Evolutionary conservation across 2,329 filamentous ascomycete species (phyloP).

Genomic region (Penicillium sumatraense): DNA sequence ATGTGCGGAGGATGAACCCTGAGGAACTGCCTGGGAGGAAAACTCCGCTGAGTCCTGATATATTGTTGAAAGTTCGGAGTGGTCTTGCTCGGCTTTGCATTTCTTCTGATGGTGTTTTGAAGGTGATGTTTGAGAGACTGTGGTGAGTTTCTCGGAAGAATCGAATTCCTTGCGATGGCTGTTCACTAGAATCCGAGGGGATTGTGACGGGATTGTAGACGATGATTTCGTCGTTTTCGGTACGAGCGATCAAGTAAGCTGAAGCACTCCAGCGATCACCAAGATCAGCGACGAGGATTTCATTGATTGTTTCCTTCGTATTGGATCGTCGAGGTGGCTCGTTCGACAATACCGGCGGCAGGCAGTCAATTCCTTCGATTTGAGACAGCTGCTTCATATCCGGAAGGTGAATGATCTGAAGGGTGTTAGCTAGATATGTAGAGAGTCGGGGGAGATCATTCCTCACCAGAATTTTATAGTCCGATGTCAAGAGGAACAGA

Average conservation of each 20-base stretch:
- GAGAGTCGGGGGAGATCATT: constrained; percentile 18
- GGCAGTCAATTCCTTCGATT: constrained; percentile 75
- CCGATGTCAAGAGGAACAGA: constrained; percentile 75
- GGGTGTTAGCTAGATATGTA: neutral
- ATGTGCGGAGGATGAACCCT: constrained; percentile 80
- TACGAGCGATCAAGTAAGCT: constrained; percentile 82
- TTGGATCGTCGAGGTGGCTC: constrained; percentile 74
- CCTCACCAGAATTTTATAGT: constrained; percentile 75
- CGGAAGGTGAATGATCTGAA: constrained; percentile 75
- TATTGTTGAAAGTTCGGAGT: constrained; percentile 48
- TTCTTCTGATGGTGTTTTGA: constrained; percentile 50
- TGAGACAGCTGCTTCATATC: constrained; percentile 74
- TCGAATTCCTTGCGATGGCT: constrained; percentile 53
- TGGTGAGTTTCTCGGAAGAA: constrained; percentile 78
- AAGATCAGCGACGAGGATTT: constrained; percentile 82
- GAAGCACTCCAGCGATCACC: constrained; percentile 72
- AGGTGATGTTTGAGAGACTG: constrained; percentile 63
- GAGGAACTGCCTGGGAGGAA: constrained; percentile 82
- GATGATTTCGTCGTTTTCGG: constrained; percentile 78
- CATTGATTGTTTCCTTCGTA: constrained; percentile 73
- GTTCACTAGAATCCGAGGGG: constrained; percentile 17
- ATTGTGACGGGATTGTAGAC: constrained; percentile 81
- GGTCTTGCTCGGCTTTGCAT: constrained; percentile 42
- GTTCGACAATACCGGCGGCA: constrained; percentile 74
- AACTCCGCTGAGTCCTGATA: constrained; percentile 80